Conservation (phyloP, 306 rosid species). For the Prunus persica region Prunus_persica_NCBIv2 NC_034009.1:33715001-33715500, state of each 20-base stretch:
- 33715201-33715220: conserved; percentile 76
- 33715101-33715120: conserved; percentile 69
- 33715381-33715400: neutral
- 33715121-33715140: conserved; percentile 73
- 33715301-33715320: conserved; percentile 80
- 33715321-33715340: conserved; percentile 76
- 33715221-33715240: conserved; percentile 85
- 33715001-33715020: conserved; percentile 54
- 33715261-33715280: conserved; percentile 91
- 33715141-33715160: conserved; percentile 69
- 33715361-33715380: neutral
- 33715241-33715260: conserved; percentile 84
- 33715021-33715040: conserved; percentile 69
- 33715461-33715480: too few species aligned
- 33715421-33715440: too few species aligned
- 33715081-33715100: conserved; percentile 72
- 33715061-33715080: conserved; percentile 78
- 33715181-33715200: conserved; percentile 75
- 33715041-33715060: conserved; percentile 83
- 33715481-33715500: too few species aligned
- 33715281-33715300: conserved; percentile 91
- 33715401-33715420: too few species aligned
- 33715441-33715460: too few species aligned
- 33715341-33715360: conserved; percentile 37
- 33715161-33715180: conserved; percentile 82